Conservation (phyloP, 345 rosid genomes). For the Acer campestre region DNA sequence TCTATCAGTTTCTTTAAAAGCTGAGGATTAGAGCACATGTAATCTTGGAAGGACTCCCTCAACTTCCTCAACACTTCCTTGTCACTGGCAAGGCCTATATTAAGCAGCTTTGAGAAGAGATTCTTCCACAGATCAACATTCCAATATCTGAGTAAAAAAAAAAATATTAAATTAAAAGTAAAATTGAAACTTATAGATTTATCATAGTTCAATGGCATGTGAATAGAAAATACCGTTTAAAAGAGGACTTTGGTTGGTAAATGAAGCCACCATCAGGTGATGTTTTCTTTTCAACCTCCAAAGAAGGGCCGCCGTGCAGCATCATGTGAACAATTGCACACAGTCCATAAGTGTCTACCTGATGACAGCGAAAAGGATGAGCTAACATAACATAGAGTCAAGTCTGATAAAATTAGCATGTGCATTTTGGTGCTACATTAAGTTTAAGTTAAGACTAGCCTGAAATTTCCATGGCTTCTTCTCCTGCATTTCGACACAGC, state of each 20-base stretch:
- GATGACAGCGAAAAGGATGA: slow-evolving; percentile 22
- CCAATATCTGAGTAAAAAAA: slow-evolving; percentile 67
- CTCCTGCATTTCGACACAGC: slow-evolving; percentile 89
- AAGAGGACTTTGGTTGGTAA: slow-evolving; percentile 62
- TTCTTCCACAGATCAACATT: slow-evolving; percentile 74
- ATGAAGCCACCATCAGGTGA: slow-evolving; percentile 47
- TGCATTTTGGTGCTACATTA: slow-evolving; percentile 9
- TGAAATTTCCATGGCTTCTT: slow-evolving; percentile 91
- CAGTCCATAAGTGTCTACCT: slow-evolving; percentile 88
- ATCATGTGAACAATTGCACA: slow-evolving; percentile 84
- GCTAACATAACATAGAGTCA: not conserved
- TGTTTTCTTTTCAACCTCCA: slow-evolving; percentile 65
- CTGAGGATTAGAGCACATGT: slow-evolving; percentile 53
- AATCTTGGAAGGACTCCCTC: slow-evolving; percentile 63
- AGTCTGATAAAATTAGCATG: slow-evolving; percentile 11
- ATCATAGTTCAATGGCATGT: not conserved
- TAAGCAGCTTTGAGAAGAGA: slow-evolving; percentile 69
- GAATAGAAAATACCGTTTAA: slow-evolving; percentile 56
- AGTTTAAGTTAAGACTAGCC: slow-evolving; percentile 40
- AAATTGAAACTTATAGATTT: not conserved
- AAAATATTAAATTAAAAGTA: not conserved
- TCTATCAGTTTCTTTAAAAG: slow-evolving; percentile 74
- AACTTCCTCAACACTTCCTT: slow-evolving; percentile 50
- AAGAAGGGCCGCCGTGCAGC: slow-evolving; percentile 75
- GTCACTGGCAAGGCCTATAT: slow-evolving; percentile 43